Percentiles rank a stretch among this genome's conserved stretches.
Evolutionary conservation across 139 green algal species (phyloP).

Genomic region (Yamagishiella unicocca): DNA sequence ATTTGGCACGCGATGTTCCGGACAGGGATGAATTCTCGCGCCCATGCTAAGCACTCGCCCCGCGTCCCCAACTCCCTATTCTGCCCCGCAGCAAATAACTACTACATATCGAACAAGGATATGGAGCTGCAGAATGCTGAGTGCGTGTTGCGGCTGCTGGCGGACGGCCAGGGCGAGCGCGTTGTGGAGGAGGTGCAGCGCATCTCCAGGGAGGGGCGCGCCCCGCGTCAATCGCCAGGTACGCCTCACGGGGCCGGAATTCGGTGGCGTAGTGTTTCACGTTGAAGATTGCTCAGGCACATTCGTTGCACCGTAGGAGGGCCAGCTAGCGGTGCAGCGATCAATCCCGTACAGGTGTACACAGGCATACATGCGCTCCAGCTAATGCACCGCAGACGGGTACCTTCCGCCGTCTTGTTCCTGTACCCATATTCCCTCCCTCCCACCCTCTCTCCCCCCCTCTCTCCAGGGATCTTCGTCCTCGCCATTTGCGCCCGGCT

Average conservation of each 20-base stretch:
- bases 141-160: slow-evolving; percentile 39
- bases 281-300: too few species aligned
- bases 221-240: slow-evolving; percentile 3
- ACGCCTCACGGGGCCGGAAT: too few species aligned
- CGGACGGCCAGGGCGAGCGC: slow-evolving; percentile 12
- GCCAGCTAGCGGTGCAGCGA: too few species aligned
- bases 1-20: too few species aligned
- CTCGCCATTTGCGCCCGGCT: slow-evolving; percentile 36
- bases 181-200: slow-evolving; percentile 14
- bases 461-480: slow-evolving; percentile 21
- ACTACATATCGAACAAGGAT: not conserved
- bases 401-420: too few species aligned
- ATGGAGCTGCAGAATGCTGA: slow-evolving; percentile 8
- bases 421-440: not conserved
- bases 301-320: too few species aligned
- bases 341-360: too few species aligned
- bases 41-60: too few species aligned
- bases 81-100: slow-evolving; percentile 1
- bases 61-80: not conserved
- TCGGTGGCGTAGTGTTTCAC: too few species aligned
- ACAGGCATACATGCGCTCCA: too few species aligned
- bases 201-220: slow-evolving; percentile 3
- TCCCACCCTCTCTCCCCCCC: not conserved
- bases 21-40: too few species aligned
- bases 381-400: too few species aligned